Base-by-base conservation (phyloP, 2,329 filamentous ascomycete genomes). In the Colletotrichum sp. region DNA sequence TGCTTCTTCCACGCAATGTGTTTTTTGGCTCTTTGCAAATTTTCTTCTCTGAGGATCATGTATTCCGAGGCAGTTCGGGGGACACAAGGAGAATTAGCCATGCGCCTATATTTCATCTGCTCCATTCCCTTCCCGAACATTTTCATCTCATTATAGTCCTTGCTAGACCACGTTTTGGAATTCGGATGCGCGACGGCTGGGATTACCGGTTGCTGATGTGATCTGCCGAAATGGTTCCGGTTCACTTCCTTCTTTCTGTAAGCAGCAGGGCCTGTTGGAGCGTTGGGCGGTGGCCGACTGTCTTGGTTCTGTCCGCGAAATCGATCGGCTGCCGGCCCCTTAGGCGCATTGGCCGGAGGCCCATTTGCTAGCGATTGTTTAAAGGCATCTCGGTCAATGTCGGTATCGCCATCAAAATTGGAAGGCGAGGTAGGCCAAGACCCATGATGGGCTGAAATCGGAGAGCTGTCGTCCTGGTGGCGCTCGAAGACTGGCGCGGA, bases 141-240 rank as follows among this genome's bases (percentile, higher is more conserved):
- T 24, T 24, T 76, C 79, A 34, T 77, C 79, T n/a, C 82, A 81
- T 65, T 84, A 83, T 56, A 80, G 81, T 24, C 81, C 82, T 52
- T 81, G 43, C 84, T 86, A n/a, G 82, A 79, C 85, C 85, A 87
- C 68, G 81, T 81, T 77, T 82, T 85, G 64, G 85, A 86, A 43
- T 85, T 83, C 43, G 43, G n/a, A 52, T 16, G 84, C 81, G 84
- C 84, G 86, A 24, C 80, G 79, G 34, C 80, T 83, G 30, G 79
- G 56, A 9, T 15, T 21, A 4, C 82, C 79, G 55, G 68, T 8
- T 30, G 65, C n/a, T 55, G 32, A 24, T 28, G 32, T 24, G 32
- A n/a, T 60, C 28, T 62, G 67, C 10, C 7, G 26, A 36, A 36
- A 56, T 18, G 9, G 21, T 13, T 16, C 7, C 15, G 30, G 26